phyloP scores from a whole-genome alignment of 169 alveolate genomes.

The Neospora caninum region DNA sequence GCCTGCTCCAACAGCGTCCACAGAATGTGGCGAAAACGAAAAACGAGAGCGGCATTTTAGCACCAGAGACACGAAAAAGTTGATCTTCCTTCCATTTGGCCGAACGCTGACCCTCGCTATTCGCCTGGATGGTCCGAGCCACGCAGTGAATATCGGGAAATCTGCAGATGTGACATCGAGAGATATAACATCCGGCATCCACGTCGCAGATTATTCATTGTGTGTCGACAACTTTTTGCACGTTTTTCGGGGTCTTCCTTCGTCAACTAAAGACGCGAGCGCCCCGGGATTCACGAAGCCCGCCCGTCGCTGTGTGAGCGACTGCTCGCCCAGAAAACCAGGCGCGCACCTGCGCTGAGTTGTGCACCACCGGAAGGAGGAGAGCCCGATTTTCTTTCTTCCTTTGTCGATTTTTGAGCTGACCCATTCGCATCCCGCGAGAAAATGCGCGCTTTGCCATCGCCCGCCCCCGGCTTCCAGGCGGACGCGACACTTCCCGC shows the following conservation, averaged over 20 bases:
- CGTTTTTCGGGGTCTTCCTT: not conserved
- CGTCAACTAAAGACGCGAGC: not conserved
- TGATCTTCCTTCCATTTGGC: too few relatives aligned
- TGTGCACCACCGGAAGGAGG: not conserved
- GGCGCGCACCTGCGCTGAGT: not conserved
- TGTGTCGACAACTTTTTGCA: too few relatives aligned
- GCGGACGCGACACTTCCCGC: too few relatives aligned
- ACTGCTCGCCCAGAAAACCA: not conserved
- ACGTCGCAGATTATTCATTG: not conserved
- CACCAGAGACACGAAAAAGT: too few relatives aligned
- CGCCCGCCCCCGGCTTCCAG: not conserved
- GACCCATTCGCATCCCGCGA: not conserved
- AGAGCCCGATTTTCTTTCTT: not conserved
- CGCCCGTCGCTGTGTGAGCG: not conserved
- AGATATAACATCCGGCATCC: not conserved
- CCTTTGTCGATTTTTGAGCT: not conserved
- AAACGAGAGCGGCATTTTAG: too few relatives aligned
- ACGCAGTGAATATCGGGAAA: too few relatives aligned
- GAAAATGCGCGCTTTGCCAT: not conserved
- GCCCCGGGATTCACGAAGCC: not conserved
- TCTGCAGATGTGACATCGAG: not conserved
- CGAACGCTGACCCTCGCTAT: too few relatives aligned
- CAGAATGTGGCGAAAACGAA: too few relatives aligned
- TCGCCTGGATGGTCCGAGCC: too few relatives aligned
- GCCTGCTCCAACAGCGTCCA: too few relatives aligned